Base-by-base conservation (phyloP, 306 rosid species). In the Alnus rubra region DNA sequence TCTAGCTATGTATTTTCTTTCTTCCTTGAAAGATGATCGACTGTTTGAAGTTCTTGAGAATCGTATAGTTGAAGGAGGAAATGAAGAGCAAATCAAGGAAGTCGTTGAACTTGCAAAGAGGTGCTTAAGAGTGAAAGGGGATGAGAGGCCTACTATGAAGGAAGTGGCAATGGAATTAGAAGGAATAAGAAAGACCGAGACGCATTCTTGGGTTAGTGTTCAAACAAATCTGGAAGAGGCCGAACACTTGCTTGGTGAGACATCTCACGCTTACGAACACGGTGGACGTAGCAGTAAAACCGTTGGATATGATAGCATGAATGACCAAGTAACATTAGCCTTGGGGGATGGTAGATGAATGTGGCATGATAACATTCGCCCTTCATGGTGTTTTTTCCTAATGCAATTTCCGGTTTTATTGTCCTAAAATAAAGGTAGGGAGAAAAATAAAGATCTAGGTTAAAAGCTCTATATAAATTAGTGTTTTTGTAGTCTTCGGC, bases 101-200 rank as follows among this genome's bases (percentile, higher is more conserved):
- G 79, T 76, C 11, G 80, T 78, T 11, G 28, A 8, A 8, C 74
- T 79, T n/a, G 74, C 78, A 10, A 33, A 39, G 18, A 79, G 74
- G 50, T 64, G 78, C 2, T 23, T 79, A 14, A 74, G 11, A 28
- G 19, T 79, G 4, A 64, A 64, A 37, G 69, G 83, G 58, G 81
- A 70, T 11, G 81, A 82, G 37, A 76, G 84, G 44, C 88, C 86
- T 1, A 79, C 56, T 51, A 82, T 85, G 88, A 79, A 73, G 73
- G 81, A 79, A 82, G 84, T 82, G 16, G 82, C 73, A 4, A 58
- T 15, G 75, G 86, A 82, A 31, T 49, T 86, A 42, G 86, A 86
- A 18, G 63, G 70, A 28, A 18, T 75, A 9, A 80, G 71, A 69
- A 74, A 42, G 75, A 79, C 28, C 49, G 30, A 37, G 31, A 18